phyloP scores from a whole-genome alignment of 2,329 filamentous ascomycete genomes.

The Fusarium sublunatum region DNA sequence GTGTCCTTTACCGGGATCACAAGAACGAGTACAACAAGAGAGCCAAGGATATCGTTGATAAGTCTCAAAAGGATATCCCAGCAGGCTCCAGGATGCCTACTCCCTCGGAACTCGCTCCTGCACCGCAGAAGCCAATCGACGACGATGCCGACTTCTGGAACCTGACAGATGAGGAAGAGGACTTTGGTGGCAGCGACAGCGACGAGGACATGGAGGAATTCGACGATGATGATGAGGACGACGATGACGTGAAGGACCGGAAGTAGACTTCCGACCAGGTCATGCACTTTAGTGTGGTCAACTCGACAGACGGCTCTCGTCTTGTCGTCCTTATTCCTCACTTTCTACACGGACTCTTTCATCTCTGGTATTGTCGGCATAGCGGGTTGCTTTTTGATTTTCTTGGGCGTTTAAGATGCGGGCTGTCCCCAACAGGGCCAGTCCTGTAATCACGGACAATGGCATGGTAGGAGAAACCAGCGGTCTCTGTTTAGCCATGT shows the following conservation, averaged over 20 bases:
- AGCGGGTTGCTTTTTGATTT: slow-evolving; percentile 40
- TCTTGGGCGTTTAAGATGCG: slow-evolving; percentile 39
- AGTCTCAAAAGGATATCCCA: slow-evolving; percentile 83
- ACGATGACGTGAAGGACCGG: slow-evolving; percentile 57
- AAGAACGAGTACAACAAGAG: slow-evolving; percentile 75
- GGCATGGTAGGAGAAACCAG: slow-evolving; percentile 29
- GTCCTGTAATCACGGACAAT: slow-evolving; percentile 6
- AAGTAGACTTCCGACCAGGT: slow-evolving; percentile 28
- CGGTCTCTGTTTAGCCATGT: slow-evolving; percentile 21
- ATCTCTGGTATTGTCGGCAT: slow-evolving; percentile 35
- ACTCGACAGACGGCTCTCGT: background rate
- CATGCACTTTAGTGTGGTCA: slow-evolving; percentile 6
- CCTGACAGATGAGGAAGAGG: slow-evolving; percentile 79
- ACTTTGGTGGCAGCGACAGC: slow-evolving; percentile 80
- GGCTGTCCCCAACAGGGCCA: slow-evolving; percentile 29
- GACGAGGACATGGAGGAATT: slow-evolving; percentile 72
- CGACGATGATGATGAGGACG: slow-evolving; percentile 68
- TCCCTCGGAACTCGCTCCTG: slow-evolving; percentile 69
- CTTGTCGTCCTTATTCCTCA: background rate
- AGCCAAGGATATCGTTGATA: slow-evolving; percentile 76
- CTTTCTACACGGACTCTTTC: slow-evolving; percentile 23
- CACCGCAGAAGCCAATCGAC: slow-evolving; percentile 68
- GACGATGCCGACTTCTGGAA: slow-evolving; percentile 87
- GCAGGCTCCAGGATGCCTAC: slow-evolving; percentile 85
- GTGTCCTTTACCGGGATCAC: slow-evolving; percentile 83